Evolutionary conservation across 768 basidiomycete species (phyloP).

Genomic region (Saitozyma podzolica): DNA sequence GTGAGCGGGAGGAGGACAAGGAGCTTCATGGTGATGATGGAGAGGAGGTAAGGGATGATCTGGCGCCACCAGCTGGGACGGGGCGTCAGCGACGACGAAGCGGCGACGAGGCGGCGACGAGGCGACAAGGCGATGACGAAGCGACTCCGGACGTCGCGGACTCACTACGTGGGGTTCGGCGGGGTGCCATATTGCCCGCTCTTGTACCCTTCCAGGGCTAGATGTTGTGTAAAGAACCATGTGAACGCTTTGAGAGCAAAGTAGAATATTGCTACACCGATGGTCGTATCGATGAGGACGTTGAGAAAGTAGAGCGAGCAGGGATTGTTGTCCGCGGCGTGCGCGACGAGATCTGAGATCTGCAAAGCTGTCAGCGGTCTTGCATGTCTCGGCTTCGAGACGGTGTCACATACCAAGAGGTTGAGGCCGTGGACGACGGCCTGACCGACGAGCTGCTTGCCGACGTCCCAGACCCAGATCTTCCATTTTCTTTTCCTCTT

Average conservation of each 20-base stretch:
- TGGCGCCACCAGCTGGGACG: slow-evolving; percentile 42
- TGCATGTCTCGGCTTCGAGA: slow-evolving; percentile 56
- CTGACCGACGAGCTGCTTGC: slow-evolving; percentile 77
- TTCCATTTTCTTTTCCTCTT: slow-evolving; percentile 81
- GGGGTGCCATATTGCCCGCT: slow-evolving; percentile 88
- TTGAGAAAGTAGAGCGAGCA: slow-evolving; percentile 87
- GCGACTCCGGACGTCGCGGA: slow-evolving; percentile 58
- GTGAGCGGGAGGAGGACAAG: slow-evolving; percentile 72
- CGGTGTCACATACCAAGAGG: slow-evolving; percentile 31
- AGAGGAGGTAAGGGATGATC: slow-evolving; percentile 73
- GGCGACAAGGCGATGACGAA: not conserved
- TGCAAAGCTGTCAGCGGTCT: slow-evolving; percentile 54
- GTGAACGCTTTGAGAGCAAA: slow-evolving; percentile 67
- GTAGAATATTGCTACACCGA: slow-evolving; percentile 84
- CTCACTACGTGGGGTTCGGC: slow-evolving; percentile 71
- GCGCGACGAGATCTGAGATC: slow-evolving; percentile 73
- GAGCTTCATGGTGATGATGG: slow-evolving; percentile 86
- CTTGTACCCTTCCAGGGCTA: slow-evolving; percentile 72
- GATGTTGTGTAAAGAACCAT: slow-evolving; percentile 63
- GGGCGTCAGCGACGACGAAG: not conserved
- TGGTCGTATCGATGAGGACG: slow-evolving; percentile 84
- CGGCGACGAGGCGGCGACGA: too few relatives aligned
- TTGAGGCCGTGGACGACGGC: slow-evolving; percentile 46
- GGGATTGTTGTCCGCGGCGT: slow-evolving; percentile 69
- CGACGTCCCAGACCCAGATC: slow-evolving; percentile 94